Conservation (phyloP, 176 grass and related monocot species). For the Puya raimondii region DNA sequence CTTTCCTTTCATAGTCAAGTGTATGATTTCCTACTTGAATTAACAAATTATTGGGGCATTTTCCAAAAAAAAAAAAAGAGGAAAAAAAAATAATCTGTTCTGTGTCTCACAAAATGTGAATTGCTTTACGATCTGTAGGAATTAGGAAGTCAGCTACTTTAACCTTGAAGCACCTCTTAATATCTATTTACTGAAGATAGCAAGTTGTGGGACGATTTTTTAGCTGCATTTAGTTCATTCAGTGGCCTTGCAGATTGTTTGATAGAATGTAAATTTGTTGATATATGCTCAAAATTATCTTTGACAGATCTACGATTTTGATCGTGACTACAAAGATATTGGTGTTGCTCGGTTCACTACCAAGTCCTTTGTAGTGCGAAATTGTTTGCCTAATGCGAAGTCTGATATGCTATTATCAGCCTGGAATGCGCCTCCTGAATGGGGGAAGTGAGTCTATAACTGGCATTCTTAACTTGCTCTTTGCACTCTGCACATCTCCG, state of each 20-base stretch:
- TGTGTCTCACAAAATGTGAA: no score
- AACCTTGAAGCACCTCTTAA: no score
- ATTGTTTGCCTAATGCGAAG: constrained; percentile 84
- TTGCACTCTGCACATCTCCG: neutral
- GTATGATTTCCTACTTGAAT: no score
- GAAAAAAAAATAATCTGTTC: no score
- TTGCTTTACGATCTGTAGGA: no score
- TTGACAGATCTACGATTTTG: constrained; percentile 78
- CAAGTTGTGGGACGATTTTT: neutral
- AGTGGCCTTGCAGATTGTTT: neutral
- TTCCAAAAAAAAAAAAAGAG: no score
- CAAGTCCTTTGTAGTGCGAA: constrained; percentile 88
- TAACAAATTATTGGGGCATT: no score
- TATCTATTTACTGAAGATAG: no score
- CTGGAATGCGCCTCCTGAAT: constrained; percentile 84
- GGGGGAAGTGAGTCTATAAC: constrained; percentile 59
- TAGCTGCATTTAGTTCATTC: neutral
- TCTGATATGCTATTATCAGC: constrained; percentile 93
- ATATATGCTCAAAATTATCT: constrained; percentile 12
- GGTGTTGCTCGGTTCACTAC: constrained; percentile 84
- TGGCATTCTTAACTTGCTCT: neutral
- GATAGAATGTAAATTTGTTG: neutral
- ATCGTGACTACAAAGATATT: constrained; percentile 98
- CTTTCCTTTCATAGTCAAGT: no score
- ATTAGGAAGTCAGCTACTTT: no score